Evolutionary conservation across 768 basidiomycete species (phyloP).

Genomic region (Tricholoma terreum): DNA sequence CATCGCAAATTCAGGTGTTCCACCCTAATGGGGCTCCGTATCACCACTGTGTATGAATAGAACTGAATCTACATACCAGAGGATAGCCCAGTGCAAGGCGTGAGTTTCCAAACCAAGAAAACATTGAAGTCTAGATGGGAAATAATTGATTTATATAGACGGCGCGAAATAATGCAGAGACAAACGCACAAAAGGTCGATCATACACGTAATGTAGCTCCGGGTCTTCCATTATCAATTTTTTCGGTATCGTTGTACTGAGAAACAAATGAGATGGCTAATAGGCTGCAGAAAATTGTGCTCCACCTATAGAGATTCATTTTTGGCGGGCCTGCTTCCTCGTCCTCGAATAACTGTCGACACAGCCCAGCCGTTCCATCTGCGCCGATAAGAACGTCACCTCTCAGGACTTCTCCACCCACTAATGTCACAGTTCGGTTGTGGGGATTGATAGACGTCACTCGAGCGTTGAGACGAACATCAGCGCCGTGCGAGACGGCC

Average conservation of each 20-base stretch:
- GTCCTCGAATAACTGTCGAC: slow-evolving; percentile 31
- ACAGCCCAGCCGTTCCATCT: slow-evolving; percentile 46
- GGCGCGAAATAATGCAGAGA: not conserved
- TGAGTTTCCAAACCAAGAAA: slow-evolving; percentile 35
- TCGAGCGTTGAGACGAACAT: slow-evolving; percentile 32
- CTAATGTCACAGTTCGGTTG: slow-evolving; percentile 29
- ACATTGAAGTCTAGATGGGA: slow-evolving; percentile 24
- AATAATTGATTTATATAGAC: not conserved
- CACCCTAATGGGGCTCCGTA: slow-evolving; percentile 32
- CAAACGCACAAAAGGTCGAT: slow-evolving; percentile 21
- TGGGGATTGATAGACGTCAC: slow-evolving; percentile 30
- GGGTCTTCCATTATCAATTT: slow-evolving; percentile 38
- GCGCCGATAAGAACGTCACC: slow-evolving; percentile 58
- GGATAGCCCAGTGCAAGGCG: slow-evolving; percentile 28
- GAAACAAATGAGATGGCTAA: not conserved
- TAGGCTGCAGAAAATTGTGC: not conserved
- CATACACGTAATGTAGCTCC: slow-evolving; percentile 31
- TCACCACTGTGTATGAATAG: not conserved
- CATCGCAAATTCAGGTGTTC: slow-evolving; percentile 26
- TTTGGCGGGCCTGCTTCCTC: slow-evolving; percentile 17
- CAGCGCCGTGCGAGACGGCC: slow-evolving; percentile 42
- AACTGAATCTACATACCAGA: slow-evolving; percentile 21
- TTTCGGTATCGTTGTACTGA: slow-evolving; percentile 40
- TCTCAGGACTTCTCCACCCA: slow-evolving; percentile 38
- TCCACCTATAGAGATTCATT: slow-evolving; percentile 45